Conservation (phyloP, 306 rosid genomes). For the Begonia loranthoides region DNA sequence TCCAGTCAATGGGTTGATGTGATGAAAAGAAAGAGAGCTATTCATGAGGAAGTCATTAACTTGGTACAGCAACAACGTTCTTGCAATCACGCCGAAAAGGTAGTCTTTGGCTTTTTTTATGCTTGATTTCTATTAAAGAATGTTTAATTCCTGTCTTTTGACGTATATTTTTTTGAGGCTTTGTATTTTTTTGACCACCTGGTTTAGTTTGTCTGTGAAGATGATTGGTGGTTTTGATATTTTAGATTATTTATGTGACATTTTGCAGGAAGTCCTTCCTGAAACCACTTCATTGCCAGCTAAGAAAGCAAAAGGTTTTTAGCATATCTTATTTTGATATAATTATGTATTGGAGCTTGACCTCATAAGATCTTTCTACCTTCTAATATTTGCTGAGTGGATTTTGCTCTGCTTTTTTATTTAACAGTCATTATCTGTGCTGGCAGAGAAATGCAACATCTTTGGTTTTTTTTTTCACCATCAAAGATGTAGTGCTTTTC, state of each 20-base stretch:
- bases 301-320: conserved; percentile 51
- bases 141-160: background rate
- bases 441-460: too few species aligned
- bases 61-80: conserved; percentile 51
- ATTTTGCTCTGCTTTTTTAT: too few species aligned
- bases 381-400: background rate
- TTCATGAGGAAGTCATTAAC: conserved; percentile 66
- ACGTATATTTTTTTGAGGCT: background rate
- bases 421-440: too few species aligned
- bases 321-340: background rate
- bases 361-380: conserved; percentile 11
- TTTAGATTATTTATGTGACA: conserved; percentile 2
- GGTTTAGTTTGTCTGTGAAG: too few species aligned
- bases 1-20: conserved; percentile 65
- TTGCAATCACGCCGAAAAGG: conserved; percentile 34
- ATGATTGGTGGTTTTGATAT: background rate
- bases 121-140: background rate
- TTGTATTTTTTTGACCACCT: conserved; percentile 5
- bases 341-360: background rate
- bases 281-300: conserved; percentile 26
- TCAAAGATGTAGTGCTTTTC: too few species aligned
- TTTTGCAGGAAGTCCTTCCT: conserved; percentile 42
- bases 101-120: conserved; percentile 4
- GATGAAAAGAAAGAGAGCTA: conserved; percentile 86
- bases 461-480: too few species aligned